Conservation (phyloP, 2,329 filamentous ascomycete genomes). For the Colletotrichum coccodes region DNA sequence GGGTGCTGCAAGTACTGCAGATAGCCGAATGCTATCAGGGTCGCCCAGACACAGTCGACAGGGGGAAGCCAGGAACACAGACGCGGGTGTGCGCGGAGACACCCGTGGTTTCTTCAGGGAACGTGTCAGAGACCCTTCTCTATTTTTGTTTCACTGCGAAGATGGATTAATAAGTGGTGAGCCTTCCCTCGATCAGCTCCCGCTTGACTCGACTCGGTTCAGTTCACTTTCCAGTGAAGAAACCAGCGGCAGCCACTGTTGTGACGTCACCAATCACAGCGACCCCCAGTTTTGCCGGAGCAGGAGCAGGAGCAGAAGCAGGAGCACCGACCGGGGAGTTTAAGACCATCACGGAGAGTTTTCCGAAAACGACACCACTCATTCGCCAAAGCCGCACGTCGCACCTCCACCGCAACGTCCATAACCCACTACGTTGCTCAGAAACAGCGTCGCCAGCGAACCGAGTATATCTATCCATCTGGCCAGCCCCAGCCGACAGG, state of each 20-base stretch:
- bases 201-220: neutral
- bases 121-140: neutral
- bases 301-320: too few relatives aligned
- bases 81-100: constrained; percentile 1
- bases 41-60: constrained; percentile 7
- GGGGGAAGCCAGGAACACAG: neutral
- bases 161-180: neutral
- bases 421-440: neutral
- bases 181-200: neutral
- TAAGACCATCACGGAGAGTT: constrained; percentile 3
- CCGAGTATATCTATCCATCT: neutral
- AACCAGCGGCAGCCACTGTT: neutral
- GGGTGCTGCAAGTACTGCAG: constrained; percentile 15
- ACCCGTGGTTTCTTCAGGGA: neutral
- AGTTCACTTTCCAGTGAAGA: neutral
- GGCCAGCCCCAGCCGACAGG: neutral
- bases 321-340: neutral
- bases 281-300: neutral
- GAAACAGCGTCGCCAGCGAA: neutral
- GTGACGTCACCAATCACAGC: neutral
- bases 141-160: neutral
- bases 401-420: neutral
- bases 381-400: neutral
- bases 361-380: constrained; percentile 14
- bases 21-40: constrained; percentile 4